A percentile compares a stretch with the other conserved stretches of the same genome.
These are phyloP conservation scores for Phytophthora megakarya DNA, from an alignment of 352 stramenopile genomes.

Conservation along the genomic window DNA sequence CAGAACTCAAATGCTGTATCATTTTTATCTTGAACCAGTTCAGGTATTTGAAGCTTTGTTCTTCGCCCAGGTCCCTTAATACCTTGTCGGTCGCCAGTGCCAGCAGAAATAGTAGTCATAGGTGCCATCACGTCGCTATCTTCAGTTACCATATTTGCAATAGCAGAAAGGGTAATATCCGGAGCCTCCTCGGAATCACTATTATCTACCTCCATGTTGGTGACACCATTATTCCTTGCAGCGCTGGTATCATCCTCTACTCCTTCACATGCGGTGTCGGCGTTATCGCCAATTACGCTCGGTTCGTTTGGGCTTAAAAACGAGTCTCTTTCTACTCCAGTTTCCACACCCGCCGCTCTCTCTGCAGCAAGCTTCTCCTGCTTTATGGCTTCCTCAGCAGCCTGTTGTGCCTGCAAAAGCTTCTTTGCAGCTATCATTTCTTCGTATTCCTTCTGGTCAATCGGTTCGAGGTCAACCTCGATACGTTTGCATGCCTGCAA, in stretches of 20 bases:
- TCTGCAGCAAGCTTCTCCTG: conserved; percentile 53
- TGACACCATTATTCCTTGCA: conserved; percentile 34
- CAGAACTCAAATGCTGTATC: conserved; percentile 61
- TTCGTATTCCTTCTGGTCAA: conserved; percentile 76
- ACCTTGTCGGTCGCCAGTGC: conserved; percentile 39
- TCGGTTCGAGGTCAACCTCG: conserved; percentile 65
- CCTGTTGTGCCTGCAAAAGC: conserved; percentile 45
- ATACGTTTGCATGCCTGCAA: conserved; percentile 65
- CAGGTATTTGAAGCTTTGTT: conserved; percentile 34
- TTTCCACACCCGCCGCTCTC: conserved; percentile 35
- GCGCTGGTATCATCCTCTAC: conserved; percentile 33
- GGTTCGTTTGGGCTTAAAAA: conserved; percentile 28
- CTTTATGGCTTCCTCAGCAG: conserved; percentile 54
- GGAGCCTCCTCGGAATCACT: conserved; percentile 79
- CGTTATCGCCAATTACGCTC: conserved; percentile 11
- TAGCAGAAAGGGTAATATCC: conserved; percentile 79
- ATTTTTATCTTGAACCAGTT: conserved; percentile 40
- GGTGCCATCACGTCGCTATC: conserved; percentile 73
- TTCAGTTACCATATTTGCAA: conserved; percentile 88
- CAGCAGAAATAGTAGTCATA: conserved; percentile 53
- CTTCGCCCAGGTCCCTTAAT: conserved; percentile 46
- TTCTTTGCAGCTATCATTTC: conserved; percentile 51
- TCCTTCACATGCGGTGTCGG: conserved; percentile 30
- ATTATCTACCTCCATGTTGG: conserved; percentile 85
- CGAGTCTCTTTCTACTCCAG: conserved; percentile 26